Conservation (phyloP, 805 yeast genomes). For the Soucietia sequanensis region DNA sequence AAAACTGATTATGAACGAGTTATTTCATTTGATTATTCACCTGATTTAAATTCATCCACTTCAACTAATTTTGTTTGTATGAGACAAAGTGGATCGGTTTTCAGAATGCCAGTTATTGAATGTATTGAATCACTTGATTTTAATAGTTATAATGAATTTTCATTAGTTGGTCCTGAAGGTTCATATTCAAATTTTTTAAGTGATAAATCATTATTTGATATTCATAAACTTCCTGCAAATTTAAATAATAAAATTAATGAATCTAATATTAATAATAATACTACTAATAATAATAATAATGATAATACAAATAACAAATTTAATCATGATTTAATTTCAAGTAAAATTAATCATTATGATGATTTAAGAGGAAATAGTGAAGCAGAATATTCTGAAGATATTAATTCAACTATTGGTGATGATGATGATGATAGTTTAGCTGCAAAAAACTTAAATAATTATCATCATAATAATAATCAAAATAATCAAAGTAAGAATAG, state of each 20-base stretch:
- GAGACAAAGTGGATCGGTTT: slow-evolving; percentile 87
- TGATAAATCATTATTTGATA: slow-evolving; percentile 13
- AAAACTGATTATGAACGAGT: slow-evolving; percentile 79
- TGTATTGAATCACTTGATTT: slow-evolving; percentile 62
- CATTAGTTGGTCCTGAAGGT: slow-evolving; percentile 60
- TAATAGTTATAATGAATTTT: slow-evolving; percentile 66
- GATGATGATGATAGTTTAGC: slow-evolving; percentile 2
- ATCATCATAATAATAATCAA: no score
- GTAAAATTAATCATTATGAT: slow-evolving; percentile 6
- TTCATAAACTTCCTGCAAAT: slow-evolving; percentile 10
- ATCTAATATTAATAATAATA: background rate
- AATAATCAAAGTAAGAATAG: background rate
- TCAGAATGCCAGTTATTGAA: slow-evolving; percentile 72
- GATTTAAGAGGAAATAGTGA: slow-evolving; percentile 14
- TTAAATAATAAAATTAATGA: slow-evolving; percentile 8
- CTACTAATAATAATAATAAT: background rate
- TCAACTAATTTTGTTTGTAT: slow-evolving; percentile 75
- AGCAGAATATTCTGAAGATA: slow-evolving; percentile 14
- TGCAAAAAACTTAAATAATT: background rate
- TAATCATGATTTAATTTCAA: slow-evolving; percentile 8
- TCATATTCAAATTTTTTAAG: slow-evolving; percentile 44
- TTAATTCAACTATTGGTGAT: slow-evolving; percentile 8
- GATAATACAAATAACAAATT: slow-evolving; percentile 6
- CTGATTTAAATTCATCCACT: slow-evolving; percentile 46
- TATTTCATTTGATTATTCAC: slow-evolving; percentile 81